Evolutionary conservation across 1,139 yeast species (phyloP).

Genomic region (Protomyces inouyei): DNA sequence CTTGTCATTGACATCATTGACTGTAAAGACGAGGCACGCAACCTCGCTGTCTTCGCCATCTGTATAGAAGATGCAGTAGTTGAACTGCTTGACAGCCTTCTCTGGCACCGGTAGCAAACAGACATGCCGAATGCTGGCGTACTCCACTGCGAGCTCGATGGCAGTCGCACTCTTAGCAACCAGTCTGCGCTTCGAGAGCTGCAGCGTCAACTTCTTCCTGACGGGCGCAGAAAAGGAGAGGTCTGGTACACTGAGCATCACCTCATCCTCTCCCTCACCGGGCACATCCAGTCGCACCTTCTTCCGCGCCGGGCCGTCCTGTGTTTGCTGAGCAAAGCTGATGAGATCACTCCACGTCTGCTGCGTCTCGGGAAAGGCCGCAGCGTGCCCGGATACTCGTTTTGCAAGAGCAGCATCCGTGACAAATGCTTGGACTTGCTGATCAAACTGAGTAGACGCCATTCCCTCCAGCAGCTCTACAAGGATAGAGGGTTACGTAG

Average conservation of each 20-base stretch:
- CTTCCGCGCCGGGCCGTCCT: background rate
- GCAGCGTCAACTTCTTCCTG: slow-evolving; percentile 36
- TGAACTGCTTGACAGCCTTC: slow-evolving; percentile 42
- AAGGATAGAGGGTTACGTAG: too few relatives aligned
- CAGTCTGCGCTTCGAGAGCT: slow-evolving; percentile 32
- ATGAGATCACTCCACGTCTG: background rate
- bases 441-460: background rate
- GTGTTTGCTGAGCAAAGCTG: background rate
- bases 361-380: background rate
- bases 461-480: background rate
- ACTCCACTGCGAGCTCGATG: slow-evolving; percentile 26
- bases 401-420: background rate
- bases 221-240: slow-evolving; percentile 37
- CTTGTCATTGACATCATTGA: slow-evolving; percentile 22
- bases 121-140: slow-evolving; percentile 29
- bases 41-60: slow-evolving; percentile 25
- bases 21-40: slow-evolving; percentile 33
- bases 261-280: background rate
- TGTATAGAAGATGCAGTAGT: slow-evolving; percentile 35
- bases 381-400: background rate
- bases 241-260: slow-evolving; percentile 27
- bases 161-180: slow-evolving; percentile 26
- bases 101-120: slow-evolving; percentile 40
- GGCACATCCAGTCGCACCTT: background rate
- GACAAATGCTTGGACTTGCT: background rate